These are phyloP conservation scores for Lasiosphaeris hirsuta DNA, from an alignment of 495 filamentous ascomycete species.

Conservation along the genomic window DNA sequence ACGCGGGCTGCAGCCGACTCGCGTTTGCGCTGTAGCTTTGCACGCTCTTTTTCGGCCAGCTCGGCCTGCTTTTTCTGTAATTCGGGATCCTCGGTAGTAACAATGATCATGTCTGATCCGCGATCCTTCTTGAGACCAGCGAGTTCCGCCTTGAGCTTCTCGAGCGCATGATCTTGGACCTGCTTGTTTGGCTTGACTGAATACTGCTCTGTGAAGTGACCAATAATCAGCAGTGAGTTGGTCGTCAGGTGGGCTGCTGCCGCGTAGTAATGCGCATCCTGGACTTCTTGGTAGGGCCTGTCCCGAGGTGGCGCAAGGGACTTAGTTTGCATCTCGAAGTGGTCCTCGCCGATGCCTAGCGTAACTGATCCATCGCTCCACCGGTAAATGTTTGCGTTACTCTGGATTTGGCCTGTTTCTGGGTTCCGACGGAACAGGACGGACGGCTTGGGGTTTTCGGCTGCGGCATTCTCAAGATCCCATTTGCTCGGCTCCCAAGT, in stretches of 20 bases:
- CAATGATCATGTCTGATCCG: constrained; percentile 51
- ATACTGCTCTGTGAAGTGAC: constrained; percentile 76
- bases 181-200: constrained; percentile 65
- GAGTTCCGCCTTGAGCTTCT: constrained; percentile 67
- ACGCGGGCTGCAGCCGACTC: constrained; percentile 65
- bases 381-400: constrained; percentile 70
- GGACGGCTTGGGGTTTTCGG: constrained; percentile 36
- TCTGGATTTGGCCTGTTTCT: constrained; percentile 54
- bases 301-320: constrained; percentile 61
- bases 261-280: constrained; percentile 78
- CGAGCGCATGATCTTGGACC: constrained; percentile 73
- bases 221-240: constrained; percentile 68
- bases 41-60: constrained; percentile 65
- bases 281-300: constrained; percentile 63
- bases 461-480: constrained; percentile 43
- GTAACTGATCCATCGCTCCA: constrained; percentile 88
- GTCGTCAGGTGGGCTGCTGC: constrained; percentile 67
- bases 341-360: constrained; percentile 65
- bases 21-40: constrained; percentile 62
- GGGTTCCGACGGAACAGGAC: constrained; percentile 41
- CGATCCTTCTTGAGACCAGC: constrained; percentile 53
- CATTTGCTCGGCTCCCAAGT: constrained; percentile 56
- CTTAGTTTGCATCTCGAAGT: constrained; percentile 77
- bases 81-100: constrained; percentile 75
- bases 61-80: constrained; percentile 73